Base-by-base conservation (phyloP, 73 alveolate species). In the Stentor coeruleus region DNA sequence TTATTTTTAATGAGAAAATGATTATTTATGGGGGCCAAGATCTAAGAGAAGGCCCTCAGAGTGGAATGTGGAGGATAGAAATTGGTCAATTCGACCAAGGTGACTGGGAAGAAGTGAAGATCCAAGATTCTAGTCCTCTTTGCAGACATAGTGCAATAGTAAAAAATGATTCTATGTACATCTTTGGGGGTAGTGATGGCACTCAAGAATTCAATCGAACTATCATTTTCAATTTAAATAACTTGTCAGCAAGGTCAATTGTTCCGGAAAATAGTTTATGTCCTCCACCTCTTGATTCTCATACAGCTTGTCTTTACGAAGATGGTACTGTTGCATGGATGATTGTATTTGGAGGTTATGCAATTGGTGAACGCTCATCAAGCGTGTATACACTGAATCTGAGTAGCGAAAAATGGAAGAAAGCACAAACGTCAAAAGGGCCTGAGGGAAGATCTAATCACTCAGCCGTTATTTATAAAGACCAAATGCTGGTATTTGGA, bases 291-390 rank as follows among this genome's bases (percentile, higher is more conserved):
- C 41, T 66, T 1, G 79, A 66, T 31, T 66, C 79, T 26, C 79
- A 66, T 66, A 66, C 79, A 28, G 79, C 79, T 2, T 66, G 79
- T 66, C 79, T 66, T 20, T 66, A 66, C 39, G 79, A 66, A 66
- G 79, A 66, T 66, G 66, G 66, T 11, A 2, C 37, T 0, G 79
- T 40, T 66, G n/a, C 79, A 0, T 66, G 40, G 37, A 66, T 66
- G 79, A 31, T 66, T 2, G 79, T 66, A 1, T 66, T 66, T 2
- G 79, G 79, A 66, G 79, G 79, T 26, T 66, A 28, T 66, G 79
- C 79, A 26, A 40, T 20, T 20, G 79, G 79, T 20, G 79, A 20
- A 26, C n/a, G 79, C 26, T 26, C 42, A 28, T 28, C n/a, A 28
- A 33, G 49, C 15, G 79, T 66, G n/a, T 66, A 66, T 66, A 26